These are phyloP conservation scores for Trichoderma pleuroti DNA, from an alignment of 2,329 filamentous ascomycete species.

Conservation along the genomic window DNA sequence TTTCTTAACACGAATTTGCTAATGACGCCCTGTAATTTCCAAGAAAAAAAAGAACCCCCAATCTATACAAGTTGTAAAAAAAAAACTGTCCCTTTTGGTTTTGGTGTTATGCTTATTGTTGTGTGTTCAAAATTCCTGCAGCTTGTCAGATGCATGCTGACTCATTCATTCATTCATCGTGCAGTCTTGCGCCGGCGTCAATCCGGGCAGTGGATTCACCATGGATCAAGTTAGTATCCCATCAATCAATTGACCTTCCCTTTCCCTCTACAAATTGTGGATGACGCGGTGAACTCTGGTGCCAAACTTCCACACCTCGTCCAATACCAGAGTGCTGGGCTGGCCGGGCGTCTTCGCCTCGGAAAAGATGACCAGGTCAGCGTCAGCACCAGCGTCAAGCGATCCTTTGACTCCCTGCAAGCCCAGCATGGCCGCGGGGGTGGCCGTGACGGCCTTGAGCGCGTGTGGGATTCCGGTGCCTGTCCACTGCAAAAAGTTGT, in stretches of 20 bases:
- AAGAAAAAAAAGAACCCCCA: not conserved
- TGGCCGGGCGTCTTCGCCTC: slow-evolving; percentile 47
- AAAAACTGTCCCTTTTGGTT: not conserved
- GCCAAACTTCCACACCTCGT: slow-evolving; percentile 80
- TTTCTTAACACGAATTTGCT: not conserved
- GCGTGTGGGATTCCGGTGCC: slow-evolving; percentile 65
- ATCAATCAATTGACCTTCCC: not conserved
- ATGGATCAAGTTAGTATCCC: not conserved
- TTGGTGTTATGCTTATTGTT: not conserved
- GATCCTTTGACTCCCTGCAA: slow-evolving; percentile 64
- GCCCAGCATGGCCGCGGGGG: slow-evolving; percentile 74
- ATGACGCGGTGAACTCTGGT: slow-evolving; percentile 40
- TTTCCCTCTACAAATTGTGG: not conserved
- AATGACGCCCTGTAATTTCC: slow-evolving; percentile 10
- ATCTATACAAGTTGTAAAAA: slow-evolving; percentile 4
- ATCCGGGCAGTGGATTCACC: not conserved
- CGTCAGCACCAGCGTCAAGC: slow-evolving; percentile 60
- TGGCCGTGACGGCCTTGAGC: slow-evolving; percentile 68
- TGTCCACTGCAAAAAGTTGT: slow-evolving; percentile 75
- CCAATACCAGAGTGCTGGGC: slow-evolving; percentile 57
- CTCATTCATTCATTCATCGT: slow-evolving; percentile 1
- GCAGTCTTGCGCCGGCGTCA: not conserved
- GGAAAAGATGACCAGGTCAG: slow-evolving; percentile 66
- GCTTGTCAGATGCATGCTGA: not conserved
- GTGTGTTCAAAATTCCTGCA: not conserved